Conservation (phyloP, 345 rosid genomes). For the Crucihimalaya himalaica region DNA sequence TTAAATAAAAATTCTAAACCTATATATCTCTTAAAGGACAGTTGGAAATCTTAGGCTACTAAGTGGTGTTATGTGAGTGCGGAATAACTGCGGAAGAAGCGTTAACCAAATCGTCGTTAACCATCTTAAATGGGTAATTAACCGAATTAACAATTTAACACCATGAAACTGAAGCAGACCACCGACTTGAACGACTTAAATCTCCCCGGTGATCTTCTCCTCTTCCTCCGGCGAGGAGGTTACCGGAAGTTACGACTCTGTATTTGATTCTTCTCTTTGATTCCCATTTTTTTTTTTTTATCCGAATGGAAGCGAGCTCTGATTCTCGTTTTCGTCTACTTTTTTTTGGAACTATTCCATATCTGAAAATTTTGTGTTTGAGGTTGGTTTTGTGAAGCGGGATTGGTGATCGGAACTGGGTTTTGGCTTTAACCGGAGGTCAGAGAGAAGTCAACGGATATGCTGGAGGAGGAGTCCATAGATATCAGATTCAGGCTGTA, state of each 20-base stretch:
- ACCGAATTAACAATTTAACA: no score
- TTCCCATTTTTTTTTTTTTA: background rate
- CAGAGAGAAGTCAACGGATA: slow-evolving; percentile 45
- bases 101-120: no score
- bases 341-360: slow-evolving; percentile 9
- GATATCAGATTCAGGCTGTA: slow-evolving; percentile 87
- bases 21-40: no score
- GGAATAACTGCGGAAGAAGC: no score
- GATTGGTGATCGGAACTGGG: slow-evolving; percentile 34
- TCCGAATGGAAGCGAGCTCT: slow-evolving; percentile 11
- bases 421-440: slow-evolving; percentile 22
- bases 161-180: no score
- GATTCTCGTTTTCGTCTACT: slow-evolving; percentile 23
- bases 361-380: slow-evolving; percentile 33
- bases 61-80: no score
- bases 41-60: no score
- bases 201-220: no score
- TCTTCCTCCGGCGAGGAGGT: no score
- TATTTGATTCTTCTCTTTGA: slow-evolving; percentile 11
- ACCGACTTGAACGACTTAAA: no score
- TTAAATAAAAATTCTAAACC: no score
- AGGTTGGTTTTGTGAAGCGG: slow-evolving; percentile 26
- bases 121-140: no score
- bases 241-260: slow-evolving; percentile 9
- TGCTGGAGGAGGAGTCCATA: slow-evolving; percentile 84